These are phyloP conservation scores for Mycena kentingensis DNA, from an alignment of 768 basidiomycete genomes.

Conservation along the genomic window DNA sequence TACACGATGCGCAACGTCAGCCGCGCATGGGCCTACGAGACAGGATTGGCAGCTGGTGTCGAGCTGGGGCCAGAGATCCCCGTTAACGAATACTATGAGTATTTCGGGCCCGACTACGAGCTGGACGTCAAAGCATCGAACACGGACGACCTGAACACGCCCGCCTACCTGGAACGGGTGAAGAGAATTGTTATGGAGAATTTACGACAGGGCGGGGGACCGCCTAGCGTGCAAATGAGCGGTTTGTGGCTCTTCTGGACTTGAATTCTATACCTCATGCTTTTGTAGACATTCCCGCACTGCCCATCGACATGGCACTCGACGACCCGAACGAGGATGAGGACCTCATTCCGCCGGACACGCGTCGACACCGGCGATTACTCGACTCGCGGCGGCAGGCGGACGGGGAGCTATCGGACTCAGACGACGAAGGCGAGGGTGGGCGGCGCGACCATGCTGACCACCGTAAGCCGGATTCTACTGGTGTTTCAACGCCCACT, in stretches of 20 bases:
- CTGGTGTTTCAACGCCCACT: conserved; percentile 39
- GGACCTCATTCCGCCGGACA: conserved; percentile 76
- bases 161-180: conserved; percentile 90
- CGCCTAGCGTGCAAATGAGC: conserved; percentile 91
- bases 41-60: conserved; percentile 95
- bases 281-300: conserved; percentile 72
- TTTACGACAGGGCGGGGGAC: conserved; percentile 79
- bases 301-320: conserved; percentile 82
- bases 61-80: conserved; percentile 94
- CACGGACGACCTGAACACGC: conserved; percentile 92
- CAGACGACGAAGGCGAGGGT: conserved; percentile 95
- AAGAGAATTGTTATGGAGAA: conserved; percentile 92
- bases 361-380: conserved; percentile 71
- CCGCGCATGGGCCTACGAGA: conserved; percentile 97
- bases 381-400: conserved; percentile 82
- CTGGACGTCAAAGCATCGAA: conserved; percentile 94
- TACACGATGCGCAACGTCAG: conserved; percentile 99
- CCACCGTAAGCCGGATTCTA: conserved; percentile 57
- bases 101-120: conserved; percentile 97
- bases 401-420: conserved; percentile 92
- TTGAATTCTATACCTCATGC: neutral
- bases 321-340: conserved; percentile 84
- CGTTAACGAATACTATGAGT: conserved; percentile 98
- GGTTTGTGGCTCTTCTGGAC: conserved; percentile 46
- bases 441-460: conserved; percentile 70